Evolutionary conservation across 2,329 filamentous ascomycete species (phyloP), one percentile per base, ranked within the genome.

Genomic region (Fusarium stilboides): DNA sequence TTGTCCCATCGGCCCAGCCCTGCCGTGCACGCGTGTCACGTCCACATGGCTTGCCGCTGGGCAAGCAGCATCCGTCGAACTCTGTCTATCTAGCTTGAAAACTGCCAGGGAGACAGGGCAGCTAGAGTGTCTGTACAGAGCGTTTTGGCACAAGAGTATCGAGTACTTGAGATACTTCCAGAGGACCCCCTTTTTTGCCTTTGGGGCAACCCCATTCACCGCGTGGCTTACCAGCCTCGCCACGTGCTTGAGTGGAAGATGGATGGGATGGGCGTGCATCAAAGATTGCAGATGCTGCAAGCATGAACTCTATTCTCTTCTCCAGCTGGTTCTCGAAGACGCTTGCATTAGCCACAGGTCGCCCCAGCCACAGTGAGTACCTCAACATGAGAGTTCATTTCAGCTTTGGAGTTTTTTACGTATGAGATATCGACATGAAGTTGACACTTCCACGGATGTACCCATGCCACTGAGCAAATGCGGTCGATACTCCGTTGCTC

Each of bases 161-260:
- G 51, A 55, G 47, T 69, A 69, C 66, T 63, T 69, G 62, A 54
- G 64, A 49, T 63, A 67, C 64, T 63, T 63, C 17, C 26, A 13
- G 17, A 49, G 17, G 28, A 43, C 53, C 66, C 66, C 47, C 45
- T 49, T 69, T 58, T 53, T 51, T 51, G 33, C 17, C 31, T 33
- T 50, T 36, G 43, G n/a, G 19, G 22, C 7, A n/a, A 36, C 36
- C 33, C 53, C 31, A 50, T 61, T 56, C 40, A 44, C 19, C 47
- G 44, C 53, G 53, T 71, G 62, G 65, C 65, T 63, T 66, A 68
- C 62, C 47, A 60, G 69, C 68, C 69, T 57, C 65, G 63, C 71
- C 71, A 73, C 71, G 71, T 73, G 71, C 71, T 19, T 22, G 40
- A n/a, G 28, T 19, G 47, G 46, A 5, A 22, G 22, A 65, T 39